Percentiles rank a stretch among this genome's conserved stretches.
Evolutionary conservation across 2,329 filamentous ascomycete genomes (phyloP).

Genomic region (Gaeumannomyces sp.): DNA sequence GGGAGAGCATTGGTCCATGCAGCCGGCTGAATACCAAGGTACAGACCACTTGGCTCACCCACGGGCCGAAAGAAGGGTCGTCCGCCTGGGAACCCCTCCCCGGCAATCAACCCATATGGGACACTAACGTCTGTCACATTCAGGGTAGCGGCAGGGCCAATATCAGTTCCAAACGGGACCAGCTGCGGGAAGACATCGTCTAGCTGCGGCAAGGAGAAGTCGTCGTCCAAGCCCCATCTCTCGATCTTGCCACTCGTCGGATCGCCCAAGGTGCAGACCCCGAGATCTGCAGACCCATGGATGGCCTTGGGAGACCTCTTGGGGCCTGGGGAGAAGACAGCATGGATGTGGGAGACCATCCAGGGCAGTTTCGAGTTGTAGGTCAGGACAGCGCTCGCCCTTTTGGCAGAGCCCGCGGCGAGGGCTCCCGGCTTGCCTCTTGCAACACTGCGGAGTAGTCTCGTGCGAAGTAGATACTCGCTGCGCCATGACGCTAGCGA

Average conservation of each 20-base stretch:
- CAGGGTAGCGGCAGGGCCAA: constrained; percentile 70
- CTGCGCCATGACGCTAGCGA: constrained; percentile 88
- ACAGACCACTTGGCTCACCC: constrained; percentile 70
- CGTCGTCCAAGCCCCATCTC: constrained; percentile 74
- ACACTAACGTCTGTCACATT: constrained; percentile 92
- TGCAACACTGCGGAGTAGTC: constrained; percentile 71
- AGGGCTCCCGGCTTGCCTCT: constrained; percentile 70
- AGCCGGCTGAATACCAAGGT: constrained; percentile 53
- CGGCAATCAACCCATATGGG: constrained; percentile 73
- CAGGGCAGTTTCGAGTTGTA: constrained; percentile 81
- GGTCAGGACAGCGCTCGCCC: constrained; percentile 67
- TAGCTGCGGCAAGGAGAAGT: constrained; percentile 69
- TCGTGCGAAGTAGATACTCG: constrained; percentile 86
- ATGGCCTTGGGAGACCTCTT: constrained; percentile 75
- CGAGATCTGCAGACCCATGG: constrained; percentile 74
- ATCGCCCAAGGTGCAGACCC: constrained; percentile 74
- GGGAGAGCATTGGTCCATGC: constrained; percentile 49
- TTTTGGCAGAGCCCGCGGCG: constrained; percentile 46
- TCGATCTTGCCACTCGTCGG: constrained; percentile 70
- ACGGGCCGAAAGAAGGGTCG: constrained; percentile 69
- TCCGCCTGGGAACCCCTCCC: constrained; percentile 81
- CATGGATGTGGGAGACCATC: constrained; percentile 73
- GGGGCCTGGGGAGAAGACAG: constrained; percentile 58
- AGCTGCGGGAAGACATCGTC: constrained; percentile 70
- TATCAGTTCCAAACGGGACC: constrained; percentile 68